Evolutionary conservation across 192 early-diverging fungal species (phyloP).

Genomic region (Entomortierella lignicola): DNA sequence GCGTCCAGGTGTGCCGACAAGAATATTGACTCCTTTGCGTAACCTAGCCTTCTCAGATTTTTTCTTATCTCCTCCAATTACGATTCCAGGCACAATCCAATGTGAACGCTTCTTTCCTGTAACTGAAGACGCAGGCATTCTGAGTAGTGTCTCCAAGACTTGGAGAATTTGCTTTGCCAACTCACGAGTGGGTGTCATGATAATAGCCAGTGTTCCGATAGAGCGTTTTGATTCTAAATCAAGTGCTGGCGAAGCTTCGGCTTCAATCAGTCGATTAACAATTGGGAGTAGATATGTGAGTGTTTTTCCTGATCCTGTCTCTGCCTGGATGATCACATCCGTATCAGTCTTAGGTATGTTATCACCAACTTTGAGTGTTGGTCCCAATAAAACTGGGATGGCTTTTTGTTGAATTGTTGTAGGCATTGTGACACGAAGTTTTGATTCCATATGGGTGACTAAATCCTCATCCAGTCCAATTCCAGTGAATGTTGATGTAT

Average conservation of each 20-base stretch:
- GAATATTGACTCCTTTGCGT: constrained; percentile 88
- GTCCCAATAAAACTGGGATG: constrained; percentile 77
- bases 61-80: constrained; percentile 86
- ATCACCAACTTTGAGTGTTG: constrained; percentile 55
- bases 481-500: constrained; percentile 73
- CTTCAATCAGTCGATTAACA: constrained; percentile 83
- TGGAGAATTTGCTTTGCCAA: constrained; percentile 93
- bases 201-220: constrained; percentile 90
- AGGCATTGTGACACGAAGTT: constrained; percentile 82
- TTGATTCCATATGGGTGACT: constrained; percentile 70
- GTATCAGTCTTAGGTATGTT: constrained; percentile 59
- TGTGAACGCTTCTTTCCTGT: constrained; percentile 60
- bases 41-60: constrained; percentile 84
- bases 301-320: constrained; percentile 99
- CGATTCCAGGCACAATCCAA: constrained; percentile 88
- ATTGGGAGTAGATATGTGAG: constrained; percentile 95
- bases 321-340: constrained; percentile 93
- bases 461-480: constrained; percentile 85
- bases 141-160: constrained; percentile 79
- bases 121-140: constrained; percentile 60
- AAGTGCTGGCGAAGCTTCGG: constrained; percentile 47
- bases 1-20: constrained; percentile 96
- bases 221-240: constrained; percentile 67
- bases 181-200: constrained; percentile 97
- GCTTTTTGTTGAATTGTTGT: constrained; percentile 92